Conservation (phyloP, 192 early-diverging fungal species). For the Coemansia sp. region DNA sequence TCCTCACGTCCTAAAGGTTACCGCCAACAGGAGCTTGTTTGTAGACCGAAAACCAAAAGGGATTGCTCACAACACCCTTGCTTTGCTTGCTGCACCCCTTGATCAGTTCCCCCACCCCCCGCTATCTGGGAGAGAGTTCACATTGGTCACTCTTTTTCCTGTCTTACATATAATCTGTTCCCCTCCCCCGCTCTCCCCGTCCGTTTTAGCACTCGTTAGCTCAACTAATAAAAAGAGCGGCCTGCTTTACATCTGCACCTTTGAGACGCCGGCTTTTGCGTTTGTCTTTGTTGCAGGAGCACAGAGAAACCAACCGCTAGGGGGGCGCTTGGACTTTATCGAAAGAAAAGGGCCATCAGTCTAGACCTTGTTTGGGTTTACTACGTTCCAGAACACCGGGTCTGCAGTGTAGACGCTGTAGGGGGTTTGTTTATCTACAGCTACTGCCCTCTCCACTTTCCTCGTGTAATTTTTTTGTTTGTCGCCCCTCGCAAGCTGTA, state of each 20-base stretch:
- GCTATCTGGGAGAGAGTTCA: too few relatives aligned
- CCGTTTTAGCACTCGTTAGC: too few relatives aligned
- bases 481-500: background rate
- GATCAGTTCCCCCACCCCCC: background rate
- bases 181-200: too few relatives aligned
- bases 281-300: too few relatives aligned
- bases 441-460: background rate
- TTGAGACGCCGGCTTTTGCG: too few relatives aligned
- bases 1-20: too few relatives aligned
- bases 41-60: background rate
- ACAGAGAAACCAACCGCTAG: too few relatives aligned
- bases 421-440: background rate
- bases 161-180: too few relatives aligned
- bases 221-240: too few relatives aligned
- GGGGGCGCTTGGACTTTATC: too few relatives aligned
- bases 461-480: background rate
- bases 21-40: background rate
- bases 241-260: too few relatives aligned
- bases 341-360: background rate
- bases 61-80: background rate
- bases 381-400: background rate
- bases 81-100: slow-evolving; percentile 1
- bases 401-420: background rate
- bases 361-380: background rate
- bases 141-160: too few relatives aligned